Evolutionary conservation across 305 asterid species (phyloP).

Genomic region (Solanum hybrid): DNA sequence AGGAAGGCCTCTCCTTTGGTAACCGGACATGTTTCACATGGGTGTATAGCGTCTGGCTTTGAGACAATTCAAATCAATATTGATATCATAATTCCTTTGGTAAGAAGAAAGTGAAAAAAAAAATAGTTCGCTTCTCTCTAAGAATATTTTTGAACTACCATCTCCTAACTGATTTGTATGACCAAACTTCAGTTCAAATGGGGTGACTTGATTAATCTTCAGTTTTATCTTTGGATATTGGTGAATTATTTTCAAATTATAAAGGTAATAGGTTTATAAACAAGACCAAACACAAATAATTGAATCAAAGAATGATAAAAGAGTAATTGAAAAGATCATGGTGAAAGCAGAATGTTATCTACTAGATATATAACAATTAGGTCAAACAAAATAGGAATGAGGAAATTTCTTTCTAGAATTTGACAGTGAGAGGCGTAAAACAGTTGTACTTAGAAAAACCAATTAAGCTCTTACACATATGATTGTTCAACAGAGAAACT

Average conservation of each 20-base stretch:
- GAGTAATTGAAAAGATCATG: background rate
- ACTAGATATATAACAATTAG: background rate
- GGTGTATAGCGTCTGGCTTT: background rate
- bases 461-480: background rate
- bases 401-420: background rate
- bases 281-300: background rate
- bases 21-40: background rate
- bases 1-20: background rate
- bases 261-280: background rate
- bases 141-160: background rate
- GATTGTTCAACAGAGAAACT: background rate
- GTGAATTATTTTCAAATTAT: background rate
- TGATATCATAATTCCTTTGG: background rate
- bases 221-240: background rate
- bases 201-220: background rate
- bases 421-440: background rate
- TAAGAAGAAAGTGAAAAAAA: background rate
- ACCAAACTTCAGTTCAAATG: background rate
- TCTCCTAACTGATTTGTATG: background rate
- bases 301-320: background rate
- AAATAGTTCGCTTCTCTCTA: background rate
- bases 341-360: background rate
- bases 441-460: background rate
- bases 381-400: slow-evolving; percentile 1
- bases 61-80: background rate